Percentiles rank a stretch among this genome's conserved stretches.
These are phyloP conservation scores for Aspergillus brasiliensis DNA, from an alignment of 2,329 filamentous ascomycete genomes.

Conservation along the genomic window DNA sequence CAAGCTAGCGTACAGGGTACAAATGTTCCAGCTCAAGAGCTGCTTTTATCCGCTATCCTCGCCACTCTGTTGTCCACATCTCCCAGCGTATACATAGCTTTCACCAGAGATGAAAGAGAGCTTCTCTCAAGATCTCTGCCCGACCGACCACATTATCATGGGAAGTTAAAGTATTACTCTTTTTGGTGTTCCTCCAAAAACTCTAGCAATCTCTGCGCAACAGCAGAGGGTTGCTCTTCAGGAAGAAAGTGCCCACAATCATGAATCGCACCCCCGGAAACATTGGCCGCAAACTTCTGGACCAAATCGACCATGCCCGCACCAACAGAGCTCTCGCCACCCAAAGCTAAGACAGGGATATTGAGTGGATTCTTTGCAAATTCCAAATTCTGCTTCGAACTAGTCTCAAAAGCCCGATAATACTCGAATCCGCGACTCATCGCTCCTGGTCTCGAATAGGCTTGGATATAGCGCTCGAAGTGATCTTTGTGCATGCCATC, in stretches of 20 bases:
- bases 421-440: slow-evolving; percentile 31
- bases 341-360: slow-evolving; percentile 22
- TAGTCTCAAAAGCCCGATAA: slow-evolving; percentile 26
- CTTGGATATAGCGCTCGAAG: slow-evolving; percentile 24
- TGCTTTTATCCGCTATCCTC: no score
- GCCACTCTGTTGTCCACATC: no score
- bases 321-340: slow-evolving; percentile 17
- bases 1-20: no score
- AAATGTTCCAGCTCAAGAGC: no score
- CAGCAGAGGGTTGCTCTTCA: slow-evolving; percentile 29
- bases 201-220: slow-evolving; percentile 17
- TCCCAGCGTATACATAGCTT: no score
- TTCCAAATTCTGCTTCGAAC: slow-evolving; percentile 26
- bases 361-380: slow-evolving; percentile 22
- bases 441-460: slow-evolving; percentile 25
- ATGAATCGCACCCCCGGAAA: slow-evolving; percentile 23
- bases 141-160: no score
- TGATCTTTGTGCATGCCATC: slow-evolving; percentile 15
- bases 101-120: no score
- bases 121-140: no score
- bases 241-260: slow-evolving; percentile 30
- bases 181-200: slow-evolving; percentile 13
- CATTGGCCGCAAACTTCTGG: slow-evolving; percentile 20
- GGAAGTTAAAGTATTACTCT: no score
- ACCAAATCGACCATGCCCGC: slow-evolving; percentile 18